phyloP scores from a whole-genome alignment of 495 filamentous ascomycete species.

The Stereocaulon alpinum region DNA sequence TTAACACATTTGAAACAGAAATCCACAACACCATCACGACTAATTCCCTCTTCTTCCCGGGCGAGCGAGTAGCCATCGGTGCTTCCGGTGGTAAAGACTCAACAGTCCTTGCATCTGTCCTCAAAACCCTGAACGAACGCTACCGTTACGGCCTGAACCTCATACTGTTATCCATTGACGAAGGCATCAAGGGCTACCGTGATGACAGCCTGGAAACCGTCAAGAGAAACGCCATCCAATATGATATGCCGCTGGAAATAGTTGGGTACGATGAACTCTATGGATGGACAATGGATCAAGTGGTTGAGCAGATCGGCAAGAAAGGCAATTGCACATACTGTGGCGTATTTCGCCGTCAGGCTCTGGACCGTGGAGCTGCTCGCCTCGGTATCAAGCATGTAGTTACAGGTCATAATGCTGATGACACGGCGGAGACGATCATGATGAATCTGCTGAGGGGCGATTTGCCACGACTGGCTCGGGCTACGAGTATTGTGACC shows the following conservation, averaged over 20 bases:
- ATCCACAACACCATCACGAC: conserved; percentile 83
- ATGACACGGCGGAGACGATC: conserved; percentile 96
- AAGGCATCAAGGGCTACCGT: conserved; percentile 92
- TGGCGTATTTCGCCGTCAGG: conserved; percentile 90
- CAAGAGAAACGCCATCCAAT: conserved; percentile 83
- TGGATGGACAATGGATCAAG: conserved; percentile 99
- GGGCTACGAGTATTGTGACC: conserved; percentile 90
- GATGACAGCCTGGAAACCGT: conserved; percentile 95
- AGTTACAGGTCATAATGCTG: conserved; percentile 95
- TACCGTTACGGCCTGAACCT: conserved; percentile 80
- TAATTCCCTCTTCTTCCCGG: conserved; percentile 65
- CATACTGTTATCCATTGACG: conserved; percentile 82
- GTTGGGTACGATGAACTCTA: conserved; percentile 91
- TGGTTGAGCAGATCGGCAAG: conserved; percentile 89
- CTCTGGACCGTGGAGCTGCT: conserved; percentile 83
- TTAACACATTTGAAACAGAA: conserved; percentile 79
- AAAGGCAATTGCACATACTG: conserved; percentile 99
- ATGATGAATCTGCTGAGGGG: conserved; percentile 94
- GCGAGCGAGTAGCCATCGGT: conserved; percentile 86
- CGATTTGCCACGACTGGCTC: conserved; percentile 74
- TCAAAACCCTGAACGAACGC: conserved; percentile 89
- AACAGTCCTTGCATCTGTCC: conserved; percentile 85
- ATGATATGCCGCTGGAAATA: conserved; percentile 81
- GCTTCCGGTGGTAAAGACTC: conserved; percentile 97
- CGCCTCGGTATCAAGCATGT: conserved; percentile 84